phyloP scores from a whole-genome alignment of 2,329 filamentous ascomycete genomes.

The Chaetomiaceae sp. region DNA sequence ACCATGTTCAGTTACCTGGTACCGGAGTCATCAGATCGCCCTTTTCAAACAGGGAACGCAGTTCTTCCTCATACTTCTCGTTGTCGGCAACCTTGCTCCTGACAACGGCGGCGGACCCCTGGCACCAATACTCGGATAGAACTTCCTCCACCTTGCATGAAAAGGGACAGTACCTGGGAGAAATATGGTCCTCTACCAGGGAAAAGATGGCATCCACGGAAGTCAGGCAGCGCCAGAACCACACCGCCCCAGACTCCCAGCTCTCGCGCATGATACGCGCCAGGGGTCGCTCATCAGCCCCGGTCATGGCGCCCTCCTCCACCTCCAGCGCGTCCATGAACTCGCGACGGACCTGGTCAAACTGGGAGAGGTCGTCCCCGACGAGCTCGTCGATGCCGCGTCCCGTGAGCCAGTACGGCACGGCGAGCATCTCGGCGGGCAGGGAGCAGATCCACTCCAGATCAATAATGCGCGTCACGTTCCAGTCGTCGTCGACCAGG shows the following conservation, averaged over 20 bases:
- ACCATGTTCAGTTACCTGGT: too few relatives aligned
- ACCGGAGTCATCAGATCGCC: too few relatives aligned
- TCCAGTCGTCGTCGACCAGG: conserved; percentile 11
- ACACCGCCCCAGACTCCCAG: conserved; percentile 29
- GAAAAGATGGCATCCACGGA: conserved; percentile 27
- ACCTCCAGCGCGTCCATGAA: conserved; percentile 18
- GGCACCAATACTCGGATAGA: conserved; percentile 25
- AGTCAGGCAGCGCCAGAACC: conserved; percentile 29
- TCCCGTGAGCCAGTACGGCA: conserved; percentile 6
- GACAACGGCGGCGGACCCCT: conserved; percentile 21
- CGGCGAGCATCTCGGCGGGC: conserved; percentile 1
- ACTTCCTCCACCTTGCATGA: conserved; percentile 21
- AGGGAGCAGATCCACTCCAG: conserved; percentile 5
- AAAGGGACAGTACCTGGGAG: conserved; percentile 24
- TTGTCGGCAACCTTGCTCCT: conserved; percentile 24
- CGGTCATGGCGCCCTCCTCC: background rate
- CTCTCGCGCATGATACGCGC: conserved; percentile 24
- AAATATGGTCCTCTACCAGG: conserved; percentile 27
- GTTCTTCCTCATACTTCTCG: conserved; percentile 21
- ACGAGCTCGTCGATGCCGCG: conserved; percentile 2
- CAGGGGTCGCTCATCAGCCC: conserved; percentile 15
- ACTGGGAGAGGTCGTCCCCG: conserved; percentile 9
- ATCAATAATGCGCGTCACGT: background rate
- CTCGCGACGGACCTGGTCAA: conserved; percentile 9
- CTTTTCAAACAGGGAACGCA: conserved; percentile 4